Conservation (phyloP, 2,329 filamentous ascomycete species). For the Monilinia fructicola region DNA sequence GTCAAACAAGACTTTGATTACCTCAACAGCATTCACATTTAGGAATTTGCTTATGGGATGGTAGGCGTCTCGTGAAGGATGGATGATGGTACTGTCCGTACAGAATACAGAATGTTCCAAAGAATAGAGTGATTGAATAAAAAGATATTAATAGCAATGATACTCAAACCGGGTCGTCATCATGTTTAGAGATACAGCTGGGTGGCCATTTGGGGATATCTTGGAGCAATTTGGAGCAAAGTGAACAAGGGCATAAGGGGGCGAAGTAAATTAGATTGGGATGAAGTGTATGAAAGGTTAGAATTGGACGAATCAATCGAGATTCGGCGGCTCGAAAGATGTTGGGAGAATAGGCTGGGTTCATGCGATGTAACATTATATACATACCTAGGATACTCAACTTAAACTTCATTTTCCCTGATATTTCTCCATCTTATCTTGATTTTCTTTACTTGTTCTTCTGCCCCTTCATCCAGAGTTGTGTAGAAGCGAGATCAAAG, state of each 20-base stretch:
- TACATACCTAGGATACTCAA: constrained; percentile 1
- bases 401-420: constrained; percentile 8
- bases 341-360: constrained; percentile 18
- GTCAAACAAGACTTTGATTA: constrained; percentile 19
- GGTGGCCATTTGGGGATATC: background rate
- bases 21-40: constrained; percentile 8
- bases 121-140: background rate
- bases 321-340: constrained; percentile 2
- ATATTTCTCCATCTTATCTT: background rate
- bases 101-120: background rate
- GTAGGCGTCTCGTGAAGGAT: constrained; percentile 11
- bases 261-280: constrained; percentile 21
- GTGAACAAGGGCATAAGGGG: background rate
- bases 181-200: constrained; percentile 22
- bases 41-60: constrained; percentile 10
- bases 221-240: constrained; percentile 7
- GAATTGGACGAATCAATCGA: constrained; percentile 14
- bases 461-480: background rate
- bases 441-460: background rate
- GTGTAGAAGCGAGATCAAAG: background rate
- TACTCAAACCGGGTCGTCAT: constrained; percentile 18
- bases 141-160: constrained; percentile 25
- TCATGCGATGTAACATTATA: constrained; percentile 23
- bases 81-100: too few relatives aligned
- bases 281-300: constrained; percentile 12